Evolutionary conservation across 129 eudicot genomes (phyloP), one percentile per base, ranked within the genome.

Genomic region (Flaveria linearis): DNA sequence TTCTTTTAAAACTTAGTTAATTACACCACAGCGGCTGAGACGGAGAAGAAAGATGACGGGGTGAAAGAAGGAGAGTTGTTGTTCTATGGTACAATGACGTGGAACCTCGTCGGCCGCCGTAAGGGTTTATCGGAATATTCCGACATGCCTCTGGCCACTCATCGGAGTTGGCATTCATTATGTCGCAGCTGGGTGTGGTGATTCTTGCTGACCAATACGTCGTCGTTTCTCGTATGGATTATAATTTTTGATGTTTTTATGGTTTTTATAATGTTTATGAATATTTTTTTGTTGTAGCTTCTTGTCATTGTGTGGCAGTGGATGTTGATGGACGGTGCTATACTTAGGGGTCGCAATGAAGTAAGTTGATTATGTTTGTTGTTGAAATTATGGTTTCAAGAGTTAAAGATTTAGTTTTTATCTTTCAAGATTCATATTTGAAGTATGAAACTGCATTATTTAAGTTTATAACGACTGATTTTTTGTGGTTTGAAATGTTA

Each of bases 331-430:
- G 98, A 20, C 91, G 98, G 52, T 94, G 97, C 77, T 94, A 88
- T 78, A 91, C 98, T 1, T 94, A n/a, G 98, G 98, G 98, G 98
- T 2, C 71, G 93, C 5, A 94, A 94, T 69, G 98, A 94, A 80
- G 98, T 75, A 82, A 55, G 85, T 65, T 79, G 16, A 71, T 20
- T 30, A 20, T 28, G 8, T 61, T 46, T 58, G 17, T 60, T 70
- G 42, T 45, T 62, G 1, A 43, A 8, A n/a, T 70, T 22, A 1
- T 2, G 7, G n/a, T 15, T 62, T 45, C 47, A 0, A 25, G 26
- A 25, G 26, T 25, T 25, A 25, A 46, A 64, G 30, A 2, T 28
- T 8, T 26, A 53, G 1, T 26, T 61, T 22, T 26, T 60, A 1
- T 56, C 18, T 17, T 18, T 20, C 49, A 17, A 47, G 26, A 30